Conservation (phyloP, 306 rosid genomes). For the Luffa aegyptiaca region DNA sequence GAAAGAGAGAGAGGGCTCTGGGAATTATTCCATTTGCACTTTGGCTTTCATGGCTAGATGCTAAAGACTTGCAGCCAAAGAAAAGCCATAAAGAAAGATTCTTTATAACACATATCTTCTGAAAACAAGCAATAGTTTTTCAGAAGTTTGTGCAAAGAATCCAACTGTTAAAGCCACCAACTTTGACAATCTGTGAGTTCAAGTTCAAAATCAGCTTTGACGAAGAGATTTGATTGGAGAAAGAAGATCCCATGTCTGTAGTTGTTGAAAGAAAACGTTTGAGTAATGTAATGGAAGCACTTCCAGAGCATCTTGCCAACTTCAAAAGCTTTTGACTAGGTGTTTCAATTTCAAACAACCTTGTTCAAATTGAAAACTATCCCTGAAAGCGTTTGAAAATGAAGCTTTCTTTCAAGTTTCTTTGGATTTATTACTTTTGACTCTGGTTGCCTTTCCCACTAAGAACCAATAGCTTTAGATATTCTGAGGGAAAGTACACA, state of each 20-base stretch:
- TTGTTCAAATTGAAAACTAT: neutral
- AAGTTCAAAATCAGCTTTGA: neutral
- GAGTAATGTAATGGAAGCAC: neutral
- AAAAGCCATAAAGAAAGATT: neutral
- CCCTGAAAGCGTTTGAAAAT: neutral
- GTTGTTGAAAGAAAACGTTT: neutral
- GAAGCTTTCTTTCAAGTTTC: neutral
- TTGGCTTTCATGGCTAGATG: neutral
- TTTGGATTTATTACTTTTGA: neutral
- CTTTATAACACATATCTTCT: neutral
- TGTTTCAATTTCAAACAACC: neutral
- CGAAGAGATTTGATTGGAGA: neutral
- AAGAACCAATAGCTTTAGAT: neutral
- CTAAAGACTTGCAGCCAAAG: neutral
- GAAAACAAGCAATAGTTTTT: neutral
- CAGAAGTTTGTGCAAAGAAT: neutral
- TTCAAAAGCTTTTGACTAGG: neutral
- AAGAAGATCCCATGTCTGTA: neutral
- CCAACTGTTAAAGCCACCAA: conserved; percentile 1
- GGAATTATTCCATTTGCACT: conserved; percentile 3
- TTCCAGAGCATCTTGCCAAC: neutral
- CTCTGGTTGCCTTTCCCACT: neutral
- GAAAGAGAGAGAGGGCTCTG: neutral
- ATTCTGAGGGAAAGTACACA: neutral
- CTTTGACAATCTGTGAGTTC: conserved; percentile 1